Conservation (phyloP, 2,329 filamentous ascomycete genomes). For the Trichothecium sympodiale region DNA sequence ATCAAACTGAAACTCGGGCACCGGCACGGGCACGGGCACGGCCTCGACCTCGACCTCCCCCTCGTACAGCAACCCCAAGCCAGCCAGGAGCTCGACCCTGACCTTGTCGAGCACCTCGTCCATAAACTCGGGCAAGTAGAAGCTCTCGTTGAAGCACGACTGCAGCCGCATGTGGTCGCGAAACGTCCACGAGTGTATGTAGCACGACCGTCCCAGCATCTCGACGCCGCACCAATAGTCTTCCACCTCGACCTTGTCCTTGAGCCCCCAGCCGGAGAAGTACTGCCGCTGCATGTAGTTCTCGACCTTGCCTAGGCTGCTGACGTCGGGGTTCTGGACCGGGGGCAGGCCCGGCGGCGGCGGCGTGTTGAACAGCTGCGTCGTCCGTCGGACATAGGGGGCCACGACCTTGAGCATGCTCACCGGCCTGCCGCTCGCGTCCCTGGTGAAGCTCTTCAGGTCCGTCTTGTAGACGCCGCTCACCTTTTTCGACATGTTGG, state of each 20-base stretch:
- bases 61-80: too few species aligned
- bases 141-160: constrained; percentile 20
- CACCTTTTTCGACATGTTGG: constrained; percentile 10
- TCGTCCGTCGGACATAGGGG: constrained; percentile 8
- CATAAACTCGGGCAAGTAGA: constrained; percentile 14
- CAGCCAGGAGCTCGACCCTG: constrained; percentile 1
- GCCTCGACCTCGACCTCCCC: too few species aligned
- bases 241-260: constrained; percentile 12
- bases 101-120: constrained; percentile 11
- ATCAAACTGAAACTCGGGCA: too few species aligned
- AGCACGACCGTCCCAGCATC: constrained; percentile 16
- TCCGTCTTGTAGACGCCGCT: constrained; percentile 16
- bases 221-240: constrained; percentile 18
- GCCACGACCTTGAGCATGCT: constrained; percentile 8
- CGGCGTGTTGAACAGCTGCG: constrained; percentile 7
- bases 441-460: constrained; percentile 11
- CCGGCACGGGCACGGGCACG: too few species aligned
- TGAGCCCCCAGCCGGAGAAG: constrained; percentile 4
- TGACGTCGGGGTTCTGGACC: constrained; percentile 17
- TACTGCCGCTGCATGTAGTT: constrained; percentile 14
- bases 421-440: constrained; percentile 11
- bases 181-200: constrained; percentile 20
- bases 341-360: constrained; percentile 11
- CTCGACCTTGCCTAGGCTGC: constrained; percentile 14
- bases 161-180: constrained; percentile 17